Base-by-base conservation (phyloP, 805 yeast species). In the Yamadazyma nakazawae region DNA sequence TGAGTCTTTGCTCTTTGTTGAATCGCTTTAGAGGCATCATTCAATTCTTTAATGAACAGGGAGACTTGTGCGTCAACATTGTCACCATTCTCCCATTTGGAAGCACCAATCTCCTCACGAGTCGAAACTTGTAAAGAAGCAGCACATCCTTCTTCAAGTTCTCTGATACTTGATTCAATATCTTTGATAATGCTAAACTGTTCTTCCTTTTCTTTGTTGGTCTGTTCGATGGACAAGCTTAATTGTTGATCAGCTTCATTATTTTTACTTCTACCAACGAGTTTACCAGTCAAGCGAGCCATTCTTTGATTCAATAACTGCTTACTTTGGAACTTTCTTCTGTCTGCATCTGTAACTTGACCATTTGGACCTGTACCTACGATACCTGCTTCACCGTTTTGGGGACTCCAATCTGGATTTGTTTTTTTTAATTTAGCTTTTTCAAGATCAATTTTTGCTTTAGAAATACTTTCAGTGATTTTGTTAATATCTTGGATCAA, bases 301-400 rank as follows among this genome's bases (percentile, higher is more conserved):
- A 92, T 90, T 55, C 96, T 79, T 42, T 91, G 87, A 52, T 83
- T 82, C 55, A 94, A 72, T 47, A 82, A 68, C 35, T 92, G 95
- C 59, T 86, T 85, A 36, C 88, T 83, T 55, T 79, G 84, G 34
- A 92, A 94, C 56, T 86, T 85, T 52, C 86, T 79, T 49, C 86
- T 78, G 61, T 91, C 97, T 12, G 81, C 67, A 21, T 88, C 97
- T 2, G 97, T 91, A 8, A 89, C 79, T 49, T 81, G 81, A 26
- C 97, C 97, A 58, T 85, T 81, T 40, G 89, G 85, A 7, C 97
- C 98, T 5, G 94, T 80, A 4, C 97, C 97, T 24, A 75, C 72
- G 41, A 85, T 75, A 12, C 68, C 69, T 0, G 62, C 60, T 30
- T 67, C 73, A 17, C 60, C 53, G 38, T 45, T 54, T 18, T 62